Percentiles rank a stretch among this genome's conserved stretches.
Evolutionary conservation across 2,329 filamentous ascomycete genomes (phyloP).

Genomic region (Trichoderma endophyticum): DNA sequence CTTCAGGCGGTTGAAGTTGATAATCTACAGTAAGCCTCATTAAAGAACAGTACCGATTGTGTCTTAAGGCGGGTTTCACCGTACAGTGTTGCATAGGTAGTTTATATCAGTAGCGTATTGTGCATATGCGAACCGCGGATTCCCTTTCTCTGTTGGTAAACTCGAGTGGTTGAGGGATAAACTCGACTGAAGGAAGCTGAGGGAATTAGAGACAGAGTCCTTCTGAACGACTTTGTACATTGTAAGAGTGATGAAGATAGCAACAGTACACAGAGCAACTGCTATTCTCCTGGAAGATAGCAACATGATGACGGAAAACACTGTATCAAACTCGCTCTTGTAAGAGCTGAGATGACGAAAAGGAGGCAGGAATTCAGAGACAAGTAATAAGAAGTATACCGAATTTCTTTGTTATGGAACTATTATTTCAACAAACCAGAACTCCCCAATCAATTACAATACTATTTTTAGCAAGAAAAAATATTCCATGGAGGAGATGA

Average conservation of each 20-base stretch:
- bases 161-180: background rate
- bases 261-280: background rate
- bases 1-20: background rate
- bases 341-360: background rate
- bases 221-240: background rate
- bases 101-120: background rate
- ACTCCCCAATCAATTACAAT: background rate
- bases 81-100: background rate
- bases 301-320: background rate
- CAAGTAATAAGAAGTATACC: background rate
- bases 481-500: background rate
- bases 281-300: background rate
- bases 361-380: background rate
- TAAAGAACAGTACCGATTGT: background rate
- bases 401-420: background rate
- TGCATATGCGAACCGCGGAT: background rate
- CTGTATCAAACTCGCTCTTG: background rate
- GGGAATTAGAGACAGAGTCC: background rate
- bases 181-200: background rate
- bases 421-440: background rate
- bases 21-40: background rate
- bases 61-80: background rate
- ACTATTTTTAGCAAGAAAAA: conserved; percentile 1
- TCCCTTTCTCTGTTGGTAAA: background rate
- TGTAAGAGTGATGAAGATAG: background rate